These are phyloP conservation scores for Verruconis gallopava DNA, from an alignment of 2,329 filamentous ascomycete species.

Conservation along the genomic window DNA sequence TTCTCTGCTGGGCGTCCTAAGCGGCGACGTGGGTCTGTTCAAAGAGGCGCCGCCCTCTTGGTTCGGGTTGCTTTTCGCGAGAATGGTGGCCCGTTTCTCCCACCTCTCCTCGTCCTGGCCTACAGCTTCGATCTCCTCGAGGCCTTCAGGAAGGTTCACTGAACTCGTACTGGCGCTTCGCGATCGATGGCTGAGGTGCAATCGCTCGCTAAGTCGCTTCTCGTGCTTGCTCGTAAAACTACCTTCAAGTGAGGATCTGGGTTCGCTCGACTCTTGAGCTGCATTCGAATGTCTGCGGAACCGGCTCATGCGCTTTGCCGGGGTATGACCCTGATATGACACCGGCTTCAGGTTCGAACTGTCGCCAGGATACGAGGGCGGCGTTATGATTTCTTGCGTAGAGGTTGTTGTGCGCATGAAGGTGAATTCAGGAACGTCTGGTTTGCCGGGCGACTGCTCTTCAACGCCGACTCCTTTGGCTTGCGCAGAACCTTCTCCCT, in stretches of 20 bases:
- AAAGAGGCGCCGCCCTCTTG: slow-evolving; percentile 20
- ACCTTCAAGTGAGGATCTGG: neutral
- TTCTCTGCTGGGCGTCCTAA: slow-evolving; percentile 2
- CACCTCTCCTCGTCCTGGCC: slow-evolving; percentile 48
- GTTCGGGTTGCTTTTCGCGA: slow-evolving; percentile 49
- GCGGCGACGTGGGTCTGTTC: neutral
- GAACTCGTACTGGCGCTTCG: slow-evolving; percentile 46
- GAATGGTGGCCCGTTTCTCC: slow-evolving; percentile 86
- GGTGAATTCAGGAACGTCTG: slow-evolving; percentile 53
- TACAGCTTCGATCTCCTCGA: slow-evolving; percentile 56
- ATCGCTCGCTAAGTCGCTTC: slow-evolving; percentile 50
- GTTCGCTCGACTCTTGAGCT: neutral
- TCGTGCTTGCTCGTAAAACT: slow-evolving; percentile 18
- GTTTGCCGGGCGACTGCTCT: slow-evolving; percentile 15
- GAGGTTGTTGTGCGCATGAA: slow-evolving; percentile 77
- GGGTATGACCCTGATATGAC: neutral
- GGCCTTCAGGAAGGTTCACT: slow-evolving; percentile 61
- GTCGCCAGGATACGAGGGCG: slow-evolving; percentile 44
- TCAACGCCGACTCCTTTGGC: slow-evolving; percentile 17
- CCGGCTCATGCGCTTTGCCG: slow-evolving; percentile 5
- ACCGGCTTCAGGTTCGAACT: neutral
- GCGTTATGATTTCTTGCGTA: slow-evolving; percentile 64
- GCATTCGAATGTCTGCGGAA: neutral
- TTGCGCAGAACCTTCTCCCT: slow-evolving; percentile 27
- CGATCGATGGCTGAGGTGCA: slow-evolving; percentile 41